Percentiles rank a stretch among this genome's conserved stretches.
Conservation (phyloP, 176 grass and related monocot genomes). For the Dactylis glomerata region DNA sequence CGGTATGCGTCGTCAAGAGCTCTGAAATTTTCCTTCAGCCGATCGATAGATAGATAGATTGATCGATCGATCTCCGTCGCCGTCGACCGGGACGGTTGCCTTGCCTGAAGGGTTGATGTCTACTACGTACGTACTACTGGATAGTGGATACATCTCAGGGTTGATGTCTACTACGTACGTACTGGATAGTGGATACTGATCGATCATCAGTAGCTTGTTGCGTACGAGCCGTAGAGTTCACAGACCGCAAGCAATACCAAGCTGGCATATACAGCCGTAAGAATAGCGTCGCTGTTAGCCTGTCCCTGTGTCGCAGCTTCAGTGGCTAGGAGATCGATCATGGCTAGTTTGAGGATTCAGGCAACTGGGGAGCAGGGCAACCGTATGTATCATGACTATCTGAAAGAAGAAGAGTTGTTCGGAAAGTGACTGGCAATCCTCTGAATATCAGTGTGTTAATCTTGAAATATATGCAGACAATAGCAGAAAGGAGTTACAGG, state of each 20-base stretch:
- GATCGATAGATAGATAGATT: no score
- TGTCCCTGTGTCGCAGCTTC: background rate
- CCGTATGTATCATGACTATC: background rate
- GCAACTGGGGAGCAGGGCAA: slow-evolving; percentile 22
- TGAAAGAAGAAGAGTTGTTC: slow-evolving; percentile 1
- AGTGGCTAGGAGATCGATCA: background rate
- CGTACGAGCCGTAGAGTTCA: slow-evolving; percentile 1
- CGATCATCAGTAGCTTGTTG: no score
- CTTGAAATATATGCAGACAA: no score
- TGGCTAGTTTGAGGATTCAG: slow-evolving; percentile 24
- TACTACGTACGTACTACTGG: no score
- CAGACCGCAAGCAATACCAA: slow-evolving; percentile 13
- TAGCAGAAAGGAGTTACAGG: background rate
- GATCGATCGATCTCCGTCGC: background rate
- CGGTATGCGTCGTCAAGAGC: background rate
- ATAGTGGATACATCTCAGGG: no score
- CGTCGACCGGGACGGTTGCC: no score
- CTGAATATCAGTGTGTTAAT: background rate
- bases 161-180: no score
- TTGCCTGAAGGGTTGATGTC: no score
- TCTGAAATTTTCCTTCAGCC: background rate
- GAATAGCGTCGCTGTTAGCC: background rate
- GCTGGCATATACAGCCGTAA: background rate
- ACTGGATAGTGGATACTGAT: no score
- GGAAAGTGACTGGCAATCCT: background rate